Evolutionary conservation across 306 rosid species (phyloP), one percentile per base, ranked within the genome.

Genomic region (Senna tora): DNA sequence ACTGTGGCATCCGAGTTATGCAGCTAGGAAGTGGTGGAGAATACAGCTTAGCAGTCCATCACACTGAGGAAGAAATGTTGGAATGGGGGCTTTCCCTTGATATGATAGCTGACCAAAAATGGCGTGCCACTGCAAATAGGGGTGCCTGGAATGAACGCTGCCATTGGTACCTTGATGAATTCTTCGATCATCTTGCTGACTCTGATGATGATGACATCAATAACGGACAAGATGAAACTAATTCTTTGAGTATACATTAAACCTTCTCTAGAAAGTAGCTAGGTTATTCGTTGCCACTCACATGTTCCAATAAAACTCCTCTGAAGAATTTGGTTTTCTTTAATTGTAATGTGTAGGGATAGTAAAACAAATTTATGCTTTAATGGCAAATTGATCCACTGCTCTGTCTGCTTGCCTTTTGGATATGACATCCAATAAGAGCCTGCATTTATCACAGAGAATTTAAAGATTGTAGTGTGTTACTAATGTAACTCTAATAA

Each of bases 21-120:
- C 86, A 94, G 84, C 74, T 86, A 14, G 98, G 97, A 53, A 46
- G n/a, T 4, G 93, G 97, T 0, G 98, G 98, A 56, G 98, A 94
- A 56, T 94, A 91, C 67, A 94, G 98, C 82, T 78, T 94, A 39
- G 97, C 96, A 13, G 72, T 91, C 71, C 81, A 89, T 77, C 97
- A 94, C 58, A 80, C 90, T 0, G 96, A 89, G 53, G 88, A 94
- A 72, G 89, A 94, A 72, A 66, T 94, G 76, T 58, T 28, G n/a
- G 79, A 87, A 81, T 94, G 99, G 99, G 99, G 99, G 13, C 87
- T 94, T 7, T 85, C 94, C 20, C 81, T 75, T 9, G 91, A 91
- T 0, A 91, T 89, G 99, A 76, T 94, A 43, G 90, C 85, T 3
- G 99, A 91, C 65, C 99, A 94, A 56, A 91, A 86, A 71, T 94